Evolutionary conservation across 1,139 yeast genomes (phyloP).

Genomic region (Hyphopichia pseudoburtonii): DNA sequence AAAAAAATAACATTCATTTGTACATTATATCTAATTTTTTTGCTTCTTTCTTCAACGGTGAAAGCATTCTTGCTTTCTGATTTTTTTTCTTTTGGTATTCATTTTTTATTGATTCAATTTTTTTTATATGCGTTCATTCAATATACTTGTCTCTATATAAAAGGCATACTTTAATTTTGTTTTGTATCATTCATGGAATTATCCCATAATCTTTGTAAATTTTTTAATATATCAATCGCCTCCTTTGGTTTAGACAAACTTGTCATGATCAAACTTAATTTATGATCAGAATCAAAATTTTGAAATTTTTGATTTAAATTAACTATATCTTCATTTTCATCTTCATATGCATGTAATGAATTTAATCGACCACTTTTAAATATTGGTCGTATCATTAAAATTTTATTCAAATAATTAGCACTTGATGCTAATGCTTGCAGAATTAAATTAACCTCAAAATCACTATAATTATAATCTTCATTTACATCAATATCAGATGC

Average conservation of each 20-base stretch:
- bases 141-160: too few species aligned
- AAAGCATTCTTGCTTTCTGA: too few species aligned
- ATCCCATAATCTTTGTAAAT: slow-evolving; percentile 24
- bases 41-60: too few species aligned
- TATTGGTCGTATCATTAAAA: slow-evolving; percentile 22
- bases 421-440: slow-evolving; percentile 33
- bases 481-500: slow-evolving; percentile 47
- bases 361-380: not conserved
- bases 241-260: slow-evolving; percentile 5
- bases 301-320: slow-evolving; percentile 7
- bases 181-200: slow-evolving; percentile 2
- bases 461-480: slow-evolving; percentile 48
- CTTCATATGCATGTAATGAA: not conserved
- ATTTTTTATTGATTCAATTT: too few species aligned
- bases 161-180: too few species aligned
- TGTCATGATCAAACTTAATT: slow-evolving; percentile 19
- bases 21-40: too few species aligned
- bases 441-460: slow-evolving; percentile 35
- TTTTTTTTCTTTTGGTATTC: too few species aligned
- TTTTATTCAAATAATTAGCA: slow-evolving; percentile 26
- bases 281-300: slow-evolving; percentile 21
- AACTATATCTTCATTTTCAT: slow-evolving; percentile 1
- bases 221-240: slow-evolving; percentile 11
- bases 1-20: too few species aligned
- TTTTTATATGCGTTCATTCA: too few species aligned